Evolutionary conservation across 257 asterid species (phyloP), one percentile per base, ranked within the genome.

Genomic region (Coffea eugenioides): DNA sequence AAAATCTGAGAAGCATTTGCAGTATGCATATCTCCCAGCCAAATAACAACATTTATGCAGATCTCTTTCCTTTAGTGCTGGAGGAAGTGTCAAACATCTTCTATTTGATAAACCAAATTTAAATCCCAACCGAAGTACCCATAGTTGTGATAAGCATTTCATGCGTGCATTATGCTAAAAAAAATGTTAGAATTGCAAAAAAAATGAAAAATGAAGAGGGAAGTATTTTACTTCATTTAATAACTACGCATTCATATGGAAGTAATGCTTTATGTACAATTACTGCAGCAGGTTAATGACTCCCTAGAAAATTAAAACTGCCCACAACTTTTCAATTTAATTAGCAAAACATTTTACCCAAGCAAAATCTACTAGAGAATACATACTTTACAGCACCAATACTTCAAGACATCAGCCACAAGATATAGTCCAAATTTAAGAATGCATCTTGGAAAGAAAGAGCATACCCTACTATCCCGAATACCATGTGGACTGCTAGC

Each of bases 401-500:
- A 18, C 52, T 69, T 39, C 31, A 41, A 64, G 39, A 46, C 51
- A 57, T 36, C 39, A 69, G 74, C 9, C 75, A 65, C 11, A 80
- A 51, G 34, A 49, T 66, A 76, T 49, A 0, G 39, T 45, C 51
- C 59, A 57, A 65, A 12, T 12, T n/a, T n/a, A 27, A 51, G 31
- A n/a, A 67, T 66, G 71, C 76, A 83, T 51, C n/a, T 66, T 36
- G 36, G 68, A 77, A 87, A 77, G 39, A 81, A 67, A 45, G 71
- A 73, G 43, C 80, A 80, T 91, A 95, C 98, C 97, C 88, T 86
- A 73, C 49, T 87, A 84, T 90, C 99, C 75, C 93, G 93, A 87
- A 88, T 85, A 82, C 96, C 98, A 76, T 88, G 98, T 52, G 98
- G 98, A 85, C 99, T 95, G 88, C 88, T 90, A 64, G 94, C 98